Evolutionary conservation across 2,329 filamentous ascomycete genomes (phyloP), one percentile per base, ranked within the genome.

Genomic region (Scedosporium apiospermum): DNA sequence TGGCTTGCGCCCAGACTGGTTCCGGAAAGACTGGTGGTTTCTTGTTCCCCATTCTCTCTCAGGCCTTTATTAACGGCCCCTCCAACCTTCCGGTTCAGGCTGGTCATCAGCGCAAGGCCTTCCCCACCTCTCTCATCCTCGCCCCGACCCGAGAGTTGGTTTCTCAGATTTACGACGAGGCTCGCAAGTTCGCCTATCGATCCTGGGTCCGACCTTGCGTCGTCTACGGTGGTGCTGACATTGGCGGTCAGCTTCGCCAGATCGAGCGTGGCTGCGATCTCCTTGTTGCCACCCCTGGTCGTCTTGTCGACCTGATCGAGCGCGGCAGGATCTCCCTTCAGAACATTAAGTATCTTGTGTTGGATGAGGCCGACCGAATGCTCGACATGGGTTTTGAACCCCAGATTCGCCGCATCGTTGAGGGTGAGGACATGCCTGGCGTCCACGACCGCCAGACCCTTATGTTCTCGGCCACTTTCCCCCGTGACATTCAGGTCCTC

Each of bases 371-470:
- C 77, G 95, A 99, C 82, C 95, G 95, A 76, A 99, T 99, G 95
- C 84, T 99, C 84, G 95, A 99, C 85, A 99, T 99, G 95, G 95
- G 95, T 95, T 99, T 99, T 84, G 95, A 99, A 83, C 95, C 95
- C 72, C 95, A 99, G 81, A 99, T 99, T 74, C 93, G 95, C 72
- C 90, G 93, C 71, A 98, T 99, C 72, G 95, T 99, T 57, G 93
- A 98, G 79, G 92, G 92, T 65, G 95, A 98, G 80, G 95, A 99
- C 71, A 99, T 99, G 95, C 95, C 95, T 63, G 77, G 78, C 61
- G 90, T 93, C 65, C 80, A 87, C 68, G 81, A 84, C 70, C 93
- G 95, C 73, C 95, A 99, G 80, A 99, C 95, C 62, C 93, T 99
- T 82, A 99, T 99, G 95, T 99, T 99, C 77, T 99, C 95, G 49